Base-by-base conservation (phyloP, 352 stramenopile genomes). In the Pythium insidiosum region DNA sequence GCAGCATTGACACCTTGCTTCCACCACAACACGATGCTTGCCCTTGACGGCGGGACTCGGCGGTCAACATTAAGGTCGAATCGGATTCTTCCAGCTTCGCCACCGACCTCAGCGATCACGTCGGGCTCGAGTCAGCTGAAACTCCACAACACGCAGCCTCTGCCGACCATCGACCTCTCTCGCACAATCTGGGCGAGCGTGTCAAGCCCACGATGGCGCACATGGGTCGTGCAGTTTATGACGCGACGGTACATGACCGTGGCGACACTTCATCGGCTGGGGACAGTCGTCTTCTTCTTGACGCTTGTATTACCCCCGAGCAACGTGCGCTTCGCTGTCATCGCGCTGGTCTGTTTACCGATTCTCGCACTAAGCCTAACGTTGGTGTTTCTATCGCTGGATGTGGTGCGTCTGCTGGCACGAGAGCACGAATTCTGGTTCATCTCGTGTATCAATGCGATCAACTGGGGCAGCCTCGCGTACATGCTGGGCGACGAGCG, bases 341-440 rank as follows among this genome's bases (percentile, higher is more conserved):
- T 22, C 3, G 11, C 23, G 6, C 31, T 50, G 12, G 23, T 43
- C 3, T 10, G 35, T 5, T 50, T 38, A 31, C 37, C 43, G 9
- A 28, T 37, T 0, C 20, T 50, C 23, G 26, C 43, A 12, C 33
- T 50, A 23, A 43, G 23, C 13, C 37, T n/a, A 7, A 50, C 33
- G 1, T 37, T 47, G 9, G n/a, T 60, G 2, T 61, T 69, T 36
- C 45, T 58, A 2, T 69, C 60, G 9, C 7, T 57, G 19, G 53
- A 64, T 10, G 29, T 70, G 2, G 23, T 64, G 10, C 15, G 12
- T 2, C 29, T 64, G 10, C 20, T 70, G 13, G 10, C 39, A 7
- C 29, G 39, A 1, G 53, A 29, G 16, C 61, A 61, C 38, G 61
- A 70, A 25, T 59, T 57, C 12, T 58, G 59, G 47, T 70, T 70